Conservation (phyloP, 257 asterid genomes). For the Craterostigma plantagineum region DNA sequence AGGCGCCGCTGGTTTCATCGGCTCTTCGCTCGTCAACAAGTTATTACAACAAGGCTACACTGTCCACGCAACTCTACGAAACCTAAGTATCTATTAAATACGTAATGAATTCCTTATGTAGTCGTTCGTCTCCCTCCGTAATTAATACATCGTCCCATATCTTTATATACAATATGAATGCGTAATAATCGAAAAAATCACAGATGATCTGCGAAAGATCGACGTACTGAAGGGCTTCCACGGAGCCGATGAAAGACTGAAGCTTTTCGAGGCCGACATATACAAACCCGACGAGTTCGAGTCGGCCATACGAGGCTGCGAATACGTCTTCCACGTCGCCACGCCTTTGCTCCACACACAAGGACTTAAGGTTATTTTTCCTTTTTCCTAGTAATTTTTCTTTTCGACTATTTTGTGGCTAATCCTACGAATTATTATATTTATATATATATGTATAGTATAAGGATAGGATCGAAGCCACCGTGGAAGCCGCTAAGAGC, state of each 20-base stretch:
- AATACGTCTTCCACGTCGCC: conserved; percentile 44
- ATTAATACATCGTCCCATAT: too few relatives aligned
- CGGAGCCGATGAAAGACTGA: conserved; percentile 22
- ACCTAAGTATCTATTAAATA: conserved; percentile 22
- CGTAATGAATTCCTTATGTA: too few relatives aligned
- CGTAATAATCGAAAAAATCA: conserved; percentile 7
- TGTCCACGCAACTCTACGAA: conserved; percentile 55
- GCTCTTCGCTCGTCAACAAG: conserved; percentile 30
- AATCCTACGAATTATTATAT: too few relatives aligned
- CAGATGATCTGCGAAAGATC: conserved; percentile 42
- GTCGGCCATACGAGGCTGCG: conserved; percentile 34
- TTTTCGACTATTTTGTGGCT: too few relatives aligned
- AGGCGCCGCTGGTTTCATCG: conserved; percentile 51
- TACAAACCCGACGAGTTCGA: conserved; percentile 34
- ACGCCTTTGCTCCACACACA: conserved; percentile 31
- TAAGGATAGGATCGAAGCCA: conserved; percentile 18
- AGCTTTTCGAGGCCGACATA: conserved; percentile 44
- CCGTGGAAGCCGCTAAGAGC: conserved; percentile 15
- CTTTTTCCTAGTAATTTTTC: too few relatives aligned
- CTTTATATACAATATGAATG: too few relatives aligned
- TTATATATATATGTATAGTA: conserved; percentile 15
- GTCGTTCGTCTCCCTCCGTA: too few relatives aligned
- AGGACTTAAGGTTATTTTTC: too few relatives aligned
- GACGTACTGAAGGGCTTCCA: conserved; percentile 29
- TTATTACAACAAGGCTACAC: conserved; percentile 35